phyloP scores from a whole-genome alignment of 2,329 filamentous ascomycete species.

The Alternaria arborescens region DNA sequence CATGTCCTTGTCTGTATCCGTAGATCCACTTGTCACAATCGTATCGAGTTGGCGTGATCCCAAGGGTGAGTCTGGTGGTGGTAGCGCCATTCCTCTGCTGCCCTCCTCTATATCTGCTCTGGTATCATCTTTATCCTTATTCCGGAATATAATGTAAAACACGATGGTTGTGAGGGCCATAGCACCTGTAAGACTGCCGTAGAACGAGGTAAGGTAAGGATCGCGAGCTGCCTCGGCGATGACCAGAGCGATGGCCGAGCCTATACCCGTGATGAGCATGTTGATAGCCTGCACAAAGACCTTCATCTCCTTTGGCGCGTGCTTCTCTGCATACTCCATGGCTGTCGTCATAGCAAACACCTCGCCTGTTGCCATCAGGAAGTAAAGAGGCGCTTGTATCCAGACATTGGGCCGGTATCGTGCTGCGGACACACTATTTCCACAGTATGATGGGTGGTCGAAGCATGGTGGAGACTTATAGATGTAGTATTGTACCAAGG shows the following conservation, averaged over 20 bases:
- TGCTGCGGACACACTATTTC: conserved; percentile 12
- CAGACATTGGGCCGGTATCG: conserved; percentile 51
- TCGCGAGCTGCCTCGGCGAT: conserved; percentile 43
- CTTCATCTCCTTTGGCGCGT: conserved; percentile 55
- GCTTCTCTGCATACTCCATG: conserved; percentile 55
- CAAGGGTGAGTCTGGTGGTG: neutral
- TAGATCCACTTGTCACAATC: neutral
- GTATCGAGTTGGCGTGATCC: neutral
- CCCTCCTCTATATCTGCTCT: neutral
- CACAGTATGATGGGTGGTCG: conserved; percentile 48
- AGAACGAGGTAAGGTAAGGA: conserved; percentile 41
- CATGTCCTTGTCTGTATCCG: neutral
- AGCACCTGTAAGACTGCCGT: conserved; percentile 32
- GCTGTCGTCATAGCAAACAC: conserved; percentile 55
- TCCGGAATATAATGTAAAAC: conserved; percentile 37
- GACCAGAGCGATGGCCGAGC: conserved; percentile 43
- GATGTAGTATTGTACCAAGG: conserved; percentile 43
- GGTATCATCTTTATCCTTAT: conserved; percentile 25
- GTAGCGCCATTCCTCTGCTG: neutral
- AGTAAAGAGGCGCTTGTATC: conserved; percentile 53
- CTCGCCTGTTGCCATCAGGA: conserved; percentile 53
- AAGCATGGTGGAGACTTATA: conserved; percentile 44
- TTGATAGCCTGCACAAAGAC: conserved; percentile 49
- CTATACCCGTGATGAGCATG: conserved; percentile 44
- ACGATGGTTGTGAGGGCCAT: conserved; percentile 34